These are phyloP conservation scores for Nepenthes alata DNA, from an alignment of 179 eudicot genomes.

Conservation along the genomic window DNA sequence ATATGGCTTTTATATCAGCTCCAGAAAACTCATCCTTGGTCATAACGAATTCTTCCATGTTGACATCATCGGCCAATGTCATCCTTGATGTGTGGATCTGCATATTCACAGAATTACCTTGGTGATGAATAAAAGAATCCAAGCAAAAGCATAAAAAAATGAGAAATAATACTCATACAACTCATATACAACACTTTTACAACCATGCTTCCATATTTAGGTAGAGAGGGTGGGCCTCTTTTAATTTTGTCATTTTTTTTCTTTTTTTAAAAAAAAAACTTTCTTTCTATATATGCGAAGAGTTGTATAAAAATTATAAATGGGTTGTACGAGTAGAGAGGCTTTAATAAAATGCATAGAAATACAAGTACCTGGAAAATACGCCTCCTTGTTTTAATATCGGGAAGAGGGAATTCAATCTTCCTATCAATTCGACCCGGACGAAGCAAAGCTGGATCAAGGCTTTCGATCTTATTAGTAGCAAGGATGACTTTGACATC, in stretches of 20 bases:
- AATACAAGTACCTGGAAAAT: constrained; percentile 49
- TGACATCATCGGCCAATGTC: constrained; percentile 93
- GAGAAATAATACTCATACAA: too few species aligned
- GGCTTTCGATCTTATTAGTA: constrained; percentile 83
- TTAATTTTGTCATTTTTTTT: too few species aligned
- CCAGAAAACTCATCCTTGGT: constrained; percentile 98
- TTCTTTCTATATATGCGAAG: too few species aligned
- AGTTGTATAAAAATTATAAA: too few species aligned
- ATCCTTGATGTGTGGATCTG: constrained; percentile 95
- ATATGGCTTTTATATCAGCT: constrained; percentile 93
- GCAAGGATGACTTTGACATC: constrained; percentile 95
- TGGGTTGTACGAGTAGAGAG: too few species aligned
- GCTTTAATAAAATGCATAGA: too few species aligned
- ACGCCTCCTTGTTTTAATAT: constrained; percentile 84
- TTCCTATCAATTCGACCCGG: constrained; percentile 95
- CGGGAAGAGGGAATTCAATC: constrained; percentile 93
- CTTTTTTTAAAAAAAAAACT: too few species aligned
- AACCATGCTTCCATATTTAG: too few species aligned
- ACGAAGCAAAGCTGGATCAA: constrained; percentile 89
- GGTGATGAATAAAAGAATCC: too few species aligned
- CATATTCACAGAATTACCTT: background rate
- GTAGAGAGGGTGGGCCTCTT: too few species aligned
- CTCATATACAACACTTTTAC: too few species aligned
- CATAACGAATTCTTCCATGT: constrained; percentile 96
- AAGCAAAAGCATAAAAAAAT: too few species aligned